Conservation (phyloP, 1,284 basidiomycete species). For the Ustilago crameri region DNA sequence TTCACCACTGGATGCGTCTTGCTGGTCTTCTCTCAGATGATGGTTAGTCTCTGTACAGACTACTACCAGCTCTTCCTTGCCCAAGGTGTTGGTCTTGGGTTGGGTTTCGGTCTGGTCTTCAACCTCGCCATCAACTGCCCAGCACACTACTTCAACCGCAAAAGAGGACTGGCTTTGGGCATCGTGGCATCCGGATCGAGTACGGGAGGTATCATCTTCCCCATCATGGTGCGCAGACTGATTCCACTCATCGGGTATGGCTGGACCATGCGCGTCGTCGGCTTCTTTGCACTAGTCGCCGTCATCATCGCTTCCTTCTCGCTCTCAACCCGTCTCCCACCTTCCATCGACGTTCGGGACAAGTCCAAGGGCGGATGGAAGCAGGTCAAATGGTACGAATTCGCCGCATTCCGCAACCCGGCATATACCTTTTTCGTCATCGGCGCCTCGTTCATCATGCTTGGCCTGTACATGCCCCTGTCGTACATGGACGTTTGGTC, state of each 20-base stretch:
- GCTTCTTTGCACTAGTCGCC: conserved; percentile 48
- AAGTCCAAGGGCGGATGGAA: conserved; percentile 49
- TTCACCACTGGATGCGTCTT: conserved; percentile 37
- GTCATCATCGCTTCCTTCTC: conserved; percentile 35
- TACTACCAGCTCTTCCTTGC: conserved; percentile 61
- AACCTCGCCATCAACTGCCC: conserved; percentile 41
- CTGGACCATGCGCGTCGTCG: conserved; percentile 52
- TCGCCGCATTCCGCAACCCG: conserved; percentile 43
- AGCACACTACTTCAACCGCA: conserved; percentile 41
- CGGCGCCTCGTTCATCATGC: conserved; percentile 39
- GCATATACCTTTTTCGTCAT: conserved; percentile 44
- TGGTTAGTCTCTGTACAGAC: conserved; percentile 54
- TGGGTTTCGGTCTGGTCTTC: conserved; percentile 53
- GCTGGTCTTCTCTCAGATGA: conserved; percentile 52
- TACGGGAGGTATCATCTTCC: conserved; percentile 57
- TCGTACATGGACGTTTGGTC: conserved; percentile 54
- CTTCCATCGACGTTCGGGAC: conserved; percentile 39
- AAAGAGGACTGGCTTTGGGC: conserved; percentile 47
- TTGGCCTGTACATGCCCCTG: conserved; percentile 55
- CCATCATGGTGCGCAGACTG: conserved; percentile 50
- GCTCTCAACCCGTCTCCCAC: conserved; percentile 43
- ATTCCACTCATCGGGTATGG: conserved; percentile 49
- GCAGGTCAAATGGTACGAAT: conserved; percentile 36
- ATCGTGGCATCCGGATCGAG: conserved; percentile 52
- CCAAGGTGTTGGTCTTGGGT: conserved; percentile 56